These are phyloP conservation scores for Monilinia fructigena DNA, from an alignment of 2,329 filamentous ascomycete genomes.

Conservation along the genomic window DNA sequence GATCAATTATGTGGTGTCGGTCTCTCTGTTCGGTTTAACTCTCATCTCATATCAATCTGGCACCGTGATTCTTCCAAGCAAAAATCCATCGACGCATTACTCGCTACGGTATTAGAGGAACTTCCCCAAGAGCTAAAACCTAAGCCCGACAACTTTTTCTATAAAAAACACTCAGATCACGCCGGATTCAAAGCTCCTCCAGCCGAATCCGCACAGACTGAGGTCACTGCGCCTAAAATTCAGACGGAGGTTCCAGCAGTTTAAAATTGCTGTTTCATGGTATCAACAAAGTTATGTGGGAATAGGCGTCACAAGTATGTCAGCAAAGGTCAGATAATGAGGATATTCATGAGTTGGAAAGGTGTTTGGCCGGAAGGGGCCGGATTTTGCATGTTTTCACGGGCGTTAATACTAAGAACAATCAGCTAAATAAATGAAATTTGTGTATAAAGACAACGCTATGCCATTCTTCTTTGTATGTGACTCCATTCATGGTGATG, in stretches of 20 bases:
- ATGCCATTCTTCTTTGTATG: constrained; percentile 7
- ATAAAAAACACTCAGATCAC: constrained; percentile 89
- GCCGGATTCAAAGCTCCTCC: constrained; percentile 68
- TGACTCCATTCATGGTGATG: background rate
- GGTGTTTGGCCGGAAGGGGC: constrained; percentile 23
- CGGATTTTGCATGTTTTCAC: constrained; percentile 27
- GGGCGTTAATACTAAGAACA: constrained; percentile 24
- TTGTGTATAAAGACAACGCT: constrained; percentile 15
- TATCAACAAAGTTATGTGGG: constrained; percentile 5
- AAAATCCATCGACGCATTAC: constrained; percentile 72
- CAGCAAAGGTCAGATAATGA: constrained; percentile 15
- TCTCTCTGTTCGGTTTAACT: constrained; percentile 84
- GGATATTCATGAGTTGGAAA: constrained; percentile 17
- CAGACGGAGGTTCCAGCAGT: constrained; percentile 30
- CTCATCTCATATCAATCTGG: constrained; percentile 87
- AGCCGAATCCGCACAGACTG: constrained; percentile 25
- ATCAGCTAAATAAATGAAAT: constrained; percentile 18
- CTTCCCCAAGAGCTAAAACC: constrained; percentile 72
- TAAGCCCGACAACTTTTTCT: constrained; percentile 71
- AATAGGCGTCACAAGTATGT: constrained; percentile 16
- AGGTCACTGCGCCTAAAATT: constrained; percentile 28
- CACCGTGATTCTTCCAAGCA: constrained; percentile 83
- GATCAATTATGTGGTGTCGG: constrained; percentile 89
- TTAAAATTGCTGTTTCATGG: constrained; percentile 13
- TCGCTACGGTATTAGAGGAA: constrained; percentile 69